These are phyloP conservation scores for Leucocoprinus birnbaumii DNA, from an alignment of 768 basidiomycete species.

Conservation along the genomic window DNA sequence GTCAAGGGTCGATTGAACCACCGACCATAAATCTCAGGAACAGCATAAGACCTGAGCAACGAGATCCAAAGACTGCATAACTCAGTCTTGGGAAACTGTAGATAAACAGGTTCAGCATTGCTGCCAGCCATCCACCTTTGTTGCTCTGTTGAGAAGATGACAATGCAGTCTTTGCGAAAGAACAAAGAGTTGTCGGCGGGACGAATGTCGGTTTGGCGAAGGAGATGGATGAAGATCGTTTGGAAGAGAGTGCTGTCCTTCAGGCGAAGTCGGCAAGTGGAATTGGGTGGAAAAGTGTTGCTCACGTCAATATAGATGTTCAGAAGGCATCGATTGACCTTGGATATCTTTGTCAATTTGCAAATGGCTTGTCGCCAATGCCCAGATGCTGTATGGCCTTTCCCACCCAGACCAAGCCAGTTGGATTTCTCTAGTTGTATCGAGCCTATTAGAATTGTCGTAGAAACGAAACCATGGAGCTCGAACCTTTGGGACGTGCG, in stretches of 20 bases:
- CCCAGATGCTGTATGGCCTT: constrained; percentile 45
- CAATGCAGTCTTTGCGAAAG: constrained; percentile 71
- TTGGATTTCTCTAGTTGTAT: constrained; percentile 59
- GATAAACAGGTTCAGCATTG: constrained; percentile 65
- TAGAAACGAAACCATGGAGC: neutral
- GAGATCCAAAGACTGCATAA: constrained; percentile 73
- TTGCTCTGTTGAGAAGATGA: constrained; percentile 64
- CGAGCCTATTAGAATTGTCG: neutral
- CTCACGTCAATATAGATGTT: constrained; percentile 76
- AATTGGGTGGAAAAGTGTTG: constrained; percentile 11
- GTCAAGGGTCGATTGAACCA: constrained; percentile 29
- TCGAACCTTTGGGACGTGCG: constrained; percentile 4
- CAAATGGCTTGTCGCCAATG: constrained; percentile 77
- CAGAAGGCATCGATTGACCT: constrained; percentile 49
- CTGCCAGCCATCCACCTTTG: constrained; percentile 56
- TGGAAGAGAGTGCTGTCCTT: constrained; percentile 75
- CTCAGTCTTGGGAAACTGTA: constrained; percentile 67
- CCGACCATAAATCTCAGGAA: constrained; percentile 75
- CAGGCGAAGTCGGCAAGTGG: constrained; percentile 16
- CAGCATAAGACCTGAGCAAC: constrained; percentile 77
- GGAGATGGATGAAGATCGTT: constrained; percentile 67
- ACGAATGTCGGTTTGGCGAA: constrained; percentile 82
- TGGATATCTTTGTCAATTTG: constrained; percentile 65
- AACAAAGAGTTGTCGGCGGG: constrained; percentile 73
- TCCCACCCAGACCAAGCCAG: constrained; percentile 58